Conservation (phyloP, 768 basidiomycete species). For the Crucibulum laeve region DNA sequence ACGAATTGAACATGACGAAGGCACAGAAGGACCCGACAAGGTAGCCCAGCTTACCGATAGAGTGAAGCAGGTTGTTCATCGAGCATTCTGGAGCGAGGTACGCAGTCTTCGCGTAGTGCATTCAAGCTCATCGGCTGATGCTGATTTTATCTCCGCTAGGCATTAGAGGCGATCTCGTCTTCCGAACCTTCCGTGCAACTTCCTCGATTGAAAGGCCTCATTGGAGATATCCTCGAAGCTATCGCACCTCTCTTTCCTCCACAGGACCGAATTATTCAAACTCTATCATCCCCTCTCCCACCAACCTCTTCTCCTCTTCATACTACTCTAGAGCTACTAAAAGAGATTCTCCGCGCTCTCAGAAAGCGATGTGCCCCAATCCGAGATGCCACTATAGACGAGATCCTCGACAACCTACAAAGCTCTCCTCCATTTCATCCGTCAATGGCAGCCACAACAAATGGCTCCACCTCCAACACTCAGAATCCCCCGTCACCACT, state of each 20-base stretch:
- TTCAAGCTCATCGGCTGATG: background rate
- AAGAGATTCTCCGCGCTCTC: conserved; percentile 47
- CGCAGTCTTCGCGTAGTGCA: conserved; percentile 10
- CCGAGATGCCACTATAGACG: conserved; percentile 52
- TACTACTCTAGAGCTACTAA: conserved; percentile 49
- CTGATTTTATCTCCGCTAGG: conserved; percentile 31
- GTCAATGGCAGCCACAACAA: background rate
- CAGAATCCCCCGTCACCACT: conserved; percentile 26
- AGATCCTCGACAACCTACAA: conserved; percentile 24
- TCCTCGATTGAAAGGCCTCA: conserved; percentile 51
- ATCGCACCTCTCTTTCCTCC: conserved; percentile 58
- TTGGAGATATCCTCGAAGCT: conserved; percentile 46
- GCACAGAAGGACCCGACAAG: conserved; percentile 5
- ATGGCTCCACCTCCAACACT: too few species aligned
- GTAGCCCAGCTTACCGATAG: conserved; percentile 25
- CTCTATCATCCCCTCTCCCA: conserved; percentile 53
- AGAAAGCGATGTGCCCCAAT: conserved; percentile 64
- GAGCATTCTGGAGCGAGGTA: conserved; percentile 76
- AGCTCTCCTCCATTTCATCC: conserved; percentile 21
- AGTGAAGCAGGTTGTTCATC: conserved; percentile 52
- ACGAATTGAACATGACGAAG: conserved; percentile 14
- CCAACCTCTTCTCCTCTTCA: conserved; percentile 68
- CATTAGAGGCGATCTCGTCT: conserved; percentile 48
- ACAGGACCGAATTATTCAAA: conserved; percentile 42
- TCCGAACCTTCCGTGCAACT: conserved; percentile 57